Percentiles rank a stretch among this genome's conserved stretches.
Evolutionary conservation across 2,329 filamentous ascomycete genomes (phyloP).

Genomic region (Penicillium verrucosum): DNA sequence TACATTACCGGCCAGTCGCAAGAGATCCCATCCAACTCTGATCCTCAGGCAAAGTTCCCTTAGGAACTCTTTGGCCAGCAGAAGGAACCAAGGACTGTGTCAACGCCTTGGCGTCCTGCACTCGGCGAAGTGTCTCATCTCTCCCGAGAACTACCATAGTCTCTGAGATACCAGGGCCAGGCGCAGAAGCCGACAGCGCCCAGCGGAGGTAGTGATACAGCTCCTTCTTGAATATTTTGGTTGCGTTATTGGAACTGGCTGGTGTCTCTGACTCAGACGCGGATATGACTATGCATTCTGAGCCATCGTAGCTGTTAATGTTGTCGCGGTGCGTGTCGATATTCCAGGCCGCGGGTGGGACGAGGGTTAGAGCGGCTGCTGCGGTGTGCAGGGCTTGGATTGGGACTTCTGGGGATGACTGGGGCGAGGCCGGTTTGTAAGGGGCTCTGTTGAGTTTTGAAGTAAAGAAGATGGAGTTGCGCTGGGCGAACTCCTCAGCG

Average conservation of each 20-base stretch:
- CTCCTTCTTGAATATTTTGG: conserved; percentile 43
- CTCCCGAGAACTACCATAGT: conserved; percentile 56
- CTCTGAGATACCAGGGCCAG: conserved; percentile 53
- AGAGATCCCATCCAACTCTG: conserved; percentile 37
- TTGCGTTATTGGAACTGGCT: conserved; percentile 17
- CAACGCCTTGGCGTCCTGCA: conserved; percentile 40
- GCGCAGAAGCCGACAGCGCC: conserved; percentile 52
- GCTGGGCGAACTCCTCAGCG: conserved; percentile 53
- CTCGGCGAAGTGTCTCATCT: conserved; percentile 47
- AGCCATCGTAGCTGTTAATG: conserved; percentile 36
- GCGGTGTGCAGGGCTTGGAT: conserved; percentile 44
- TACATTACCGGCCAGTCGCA: conserved; percentile 12
- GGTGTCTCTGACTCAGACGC: not conserved
- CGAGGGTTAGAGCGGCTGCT: conserved; percentile 43
- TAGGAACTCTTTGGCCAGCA: conserved; percentile 20
- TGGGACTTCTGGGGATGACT: conserved; percentile 24
- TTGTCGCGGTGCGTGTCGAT: conserved; percentile 40
- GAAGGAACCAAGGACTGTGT: conserved; percentile 24
- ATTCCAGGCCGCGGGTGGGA: conserved; percentile 42
- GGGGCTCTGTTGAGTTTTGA: conserved; percentile 28
- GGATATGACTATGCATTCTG: conserved; percentile 12
- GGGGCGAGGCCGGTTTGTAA: conserved; percentile 23
- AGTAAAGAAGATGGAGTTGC: conserved; percentile 59
- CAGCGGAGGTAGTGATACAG: conserved; percentile 57
- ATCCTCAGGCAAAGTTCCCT: conserved; percentile 22